phyloP scores from a whole-genome alignment of 371 early-diverging fungal species.

The Saksenaea vasiformis region DNA sequence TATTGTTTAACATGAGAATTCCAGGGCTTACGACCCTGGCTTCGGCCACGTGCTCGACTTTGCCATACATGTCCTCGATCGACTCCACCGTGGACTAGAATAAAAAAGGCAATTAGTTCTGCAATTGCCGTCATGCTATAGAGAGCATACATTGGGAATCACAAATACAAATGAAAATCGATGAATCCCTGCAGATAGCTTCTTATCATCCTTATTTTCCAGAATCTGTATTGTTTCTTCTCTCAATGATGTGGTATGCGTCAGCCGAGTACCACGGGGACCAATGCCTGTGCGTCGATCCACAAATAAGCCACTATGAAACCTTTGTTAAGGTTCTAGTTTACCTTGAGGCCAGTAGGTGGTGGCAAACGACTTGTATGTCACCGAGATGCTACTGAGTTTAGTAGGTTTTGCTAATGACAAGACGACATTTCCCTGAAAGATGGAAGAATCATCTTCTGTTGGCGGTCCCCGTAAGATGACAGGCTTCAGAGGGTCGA shows the following conservation, averaged over 20 bases:
- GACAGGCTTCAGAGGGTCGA: conserved; percentile 36
- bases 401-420: conserved; percentile 29
- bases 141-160: conserved; percentile 33
- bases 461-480: conserved; percentile 30
- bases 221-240: conserved; percentile 25
- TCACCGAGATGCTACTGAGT: conserved; percentile 25
- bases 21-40: conserved; percentile 23
- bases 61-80: conserved; percentile 37
- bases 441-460: conserved; percentile 35
- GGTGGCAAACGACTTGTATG: conserved; percentile 19
- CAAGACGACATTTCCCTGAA: conserved; percentile 28
- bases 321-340: neutral
- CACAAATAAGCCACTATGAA: conserved; percentile 2
- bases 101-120: neutral
- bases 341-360: conserved; percentile 41
- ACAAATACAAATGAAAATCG: conserved; percentile 38
- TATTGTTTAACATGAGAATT: conserved; percentile 26
- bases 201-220: conserved; percentile 27
- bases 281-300: conserved; percentile 29
- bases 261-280: conserved; percentile 31
- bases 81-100: conserved; percentile 33
- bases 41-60: conserved; percentile 31
- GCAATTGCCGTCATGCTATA: neutral
- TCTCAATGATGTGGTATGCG: conserved; percentile 21
- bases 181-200: conserved; percentile 29